These are phyloP conservation scores for Ustilaginoidea virens DNA, from an alignment of 2,329 filamentous ascomycete species.

Conservation along the genomic window DNA sequence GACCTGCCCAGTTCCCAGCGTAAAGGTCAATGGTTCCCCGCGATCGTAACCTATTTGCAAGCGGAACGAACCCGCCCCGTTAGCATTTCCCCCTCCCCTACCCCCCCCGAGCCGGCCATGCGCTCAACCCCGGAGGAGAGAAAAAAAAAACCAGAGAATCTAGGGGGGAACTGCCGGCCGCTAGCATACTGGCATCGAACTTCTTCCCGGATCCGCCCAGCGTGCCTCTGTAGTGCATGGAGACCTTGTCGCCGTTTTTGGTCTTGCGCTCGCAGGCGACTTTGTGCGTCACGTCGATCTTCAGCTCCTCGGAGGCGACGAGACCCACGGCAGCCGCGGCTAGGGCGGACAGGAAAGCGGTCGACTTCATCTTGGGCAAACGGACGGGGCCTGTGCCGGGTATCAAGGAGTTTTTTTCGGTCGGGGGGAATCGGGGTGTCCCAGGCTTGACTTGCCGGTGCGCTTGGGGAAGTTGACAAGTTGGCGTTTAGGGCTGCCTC, in stretches of 20 bases:
- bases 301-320: slow-evolving; percentile 45
- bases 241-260: slow-evolving; percentile 59
- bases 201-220: slow-evolving; percentile 56
- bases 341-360: slow-evolving; percentile 33
- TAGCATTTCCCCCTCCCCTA: too few relatives aligned
- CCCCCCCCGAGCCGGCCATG: too few relatives aligned
- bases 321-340: slow-evolving; percentile 34
- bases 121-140: too few relatives aligned
- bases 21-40: slow-evolving; percentile 61
- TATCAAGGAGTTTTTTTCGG: neutral
- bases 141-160: too few relatives aligned
- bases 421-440: too few relatives aligned
- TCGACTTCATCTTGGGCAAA: slow-evolving; percentile 34
- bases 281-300: slow-evolving; percentile 60
- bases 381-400: too few relatives aligned
- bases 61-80: too few relatives aligned
- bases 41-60: slow-evolving; percentile 62
- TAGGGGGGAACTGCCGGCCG: too few relatives aligned
- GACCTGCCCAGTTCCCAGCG: slow-evolving; percentile 64
- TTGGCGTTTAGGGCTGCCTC: too few relatives aligned
- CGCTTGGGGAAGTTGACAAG: too few relatives aligned
- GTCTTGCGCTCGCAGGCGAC: slow-evolving; percentile 72
- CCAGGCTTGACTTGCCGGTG: too few relatives aligned
- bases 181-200: slow-evolving; percentile 62
- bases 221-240: slow-evolving; percentile 81